phyloP scores from a whole-genome alignment of 2,329 filamentous ascomycete species.

The Zasmidium cellare region DNA sequence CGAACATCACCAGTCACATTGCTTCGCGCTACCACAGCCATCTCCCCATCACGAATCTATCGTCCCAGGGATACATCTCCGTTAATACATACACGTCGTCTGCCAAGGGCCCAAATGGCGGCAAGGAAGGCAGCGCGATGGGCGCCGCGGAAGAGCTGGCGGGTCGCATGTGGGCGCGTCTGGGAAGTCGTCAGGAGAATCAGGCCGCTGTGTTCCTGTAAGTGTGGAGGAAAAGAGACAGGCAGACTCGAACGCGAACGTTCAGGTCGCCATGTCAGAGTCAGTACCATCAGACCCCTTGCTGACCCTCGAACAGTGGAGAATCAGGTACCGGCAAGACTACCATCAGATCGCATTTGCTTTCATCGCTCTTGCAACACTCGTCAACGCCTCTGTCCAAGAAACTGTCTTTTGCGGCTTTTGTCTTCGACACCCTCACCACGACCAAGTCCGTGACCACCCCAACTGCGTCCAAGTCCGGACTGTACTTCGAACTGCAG shows the following conservation, averaged over 20 bases:
- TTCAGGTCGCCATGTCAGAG: not conserved
- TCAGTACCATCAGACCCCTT: not conserved
- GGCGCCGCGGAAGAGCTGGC: slow-evolving; percentile 91
- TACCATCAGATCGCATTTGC: slow-evolving; percentile 83
- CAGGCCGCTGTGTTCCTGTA: slow-evolving; percentile 92
- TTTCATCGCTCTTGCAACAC: slow-evolving; percentile 82
- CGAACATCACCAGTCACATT: slow-evolving; percentile 71
- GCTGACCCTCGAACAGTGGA: slow-evolving; percentile 59
- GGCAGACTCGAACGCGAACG: not conserved
- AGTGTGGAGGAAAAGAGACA: slow-evolving; percentile 40
- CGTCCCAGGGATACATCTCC: slow-evolving; percentile 86
- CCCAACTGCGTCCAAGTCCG: slow-evolving; percentile 91
- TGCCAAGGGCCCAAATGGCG: slow-evolving; percentile 83
- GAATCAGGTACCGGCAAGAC: slow-evolving; percentile 97
- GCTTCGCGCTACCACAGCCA: slow-evolving; percentile 90
- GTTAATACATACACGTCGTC: slow-evolving; percentile 95
- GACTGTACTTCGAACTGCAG: slow-evolving; percentile 92
- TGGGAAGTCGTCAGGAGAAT: slow-evolving; percentile 88
- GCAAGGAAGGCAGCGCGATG: slow-evolving; percentile 87
- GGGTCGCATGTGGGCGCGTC: slow-evolving; percentile 76
- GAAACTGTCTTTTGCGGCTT: slow-evolving; percentile 89
- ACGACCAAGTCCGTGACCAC: slow-evolving; percentile 97
- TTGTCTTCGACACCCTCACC: slow-evolving; percentile 93
- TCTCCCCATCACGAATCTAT: slow-evolving; percentile 82
- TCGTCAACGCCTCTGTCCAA: slow-evolving; percentile 90